Evolutionary conservation across 2,329 filamentous ascomycete species (phyloP), one percentile per base, ranked within the genome.

Genomic region (Calycina herbarum): DNA sequence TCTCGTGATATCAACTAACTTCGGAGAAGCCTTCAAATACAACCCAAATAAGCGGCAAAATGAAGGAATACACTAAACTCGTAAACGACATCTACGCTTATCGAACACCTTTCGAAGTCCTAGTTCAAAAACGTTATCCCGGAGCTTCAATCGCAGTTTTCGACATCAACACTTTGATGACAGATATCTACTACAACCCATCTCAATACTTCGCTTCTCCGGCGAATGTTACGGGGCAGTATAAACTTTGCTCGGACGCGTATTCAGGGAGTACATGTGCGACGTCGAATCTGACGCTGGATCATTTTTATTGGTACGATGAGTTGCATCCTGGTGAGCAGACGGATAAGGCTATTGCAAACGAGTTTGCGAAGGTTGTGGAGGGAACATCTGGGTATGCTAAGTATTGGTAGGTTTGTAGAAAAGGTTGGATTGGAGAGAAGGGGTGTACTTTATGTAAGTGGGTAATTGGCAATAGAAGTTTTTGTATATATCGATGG

Each of bases 221-320:
- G 2, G 80, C 85, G 5, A 87, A 92, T 72, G 85, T 87, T 1
- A 85, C 82, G 0, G 84, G 85, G 0, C 85, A 79, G 56, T 86
- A 84, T 63, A 80, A 85, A 57, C 77, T 83, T 27, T 93, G 90
- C 71, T 61, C 75, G 29, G 64, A 73, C 1, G 64, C 73, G 1
- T 70, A 75, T 24, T 66, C 68, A 8, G 62, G 65, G 4, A 67
- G 73, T 4, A 20, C 8, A 4, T 86, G 83, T 68, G 62, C 38
- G 6, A n/a, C 65, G 57, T 66, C 78, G 64, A 78, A 79, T 45
- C 69, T 76, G 15, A 64, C 80, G 3, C 76, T 80, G 40, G 85
- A 89, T 69, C 87, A 84, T 57, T 94, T 85, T 74, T 70, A 92
- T 75, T 94, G 90, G 89, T 91, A 82, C 71, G 90, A 94, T 77